Evolutionary conservation across 148 eudicot genomes (phyloP).

Genomic region (Polygonum aviculare): DNA sequence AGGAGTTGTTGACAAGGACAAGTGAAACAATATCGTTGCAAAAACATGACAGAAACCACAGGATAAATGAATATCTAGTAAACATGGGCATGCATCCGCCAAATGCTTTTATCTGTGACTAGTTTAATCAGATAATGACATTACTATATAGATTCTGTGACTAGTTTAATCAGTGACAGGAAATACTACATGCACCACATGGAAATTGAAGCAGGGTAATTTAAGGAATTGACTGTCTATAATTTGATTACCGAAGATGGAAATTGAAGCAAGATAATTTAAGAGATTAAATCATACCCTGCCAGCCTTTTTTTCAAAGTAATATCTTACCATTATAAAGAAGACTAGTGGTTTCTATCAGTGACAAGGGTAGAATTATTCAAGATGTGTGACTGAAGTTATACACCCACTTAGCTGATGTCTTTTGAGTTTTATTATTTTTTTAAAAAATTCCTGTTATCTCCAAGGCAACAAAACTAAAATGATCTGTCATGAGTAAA

Average conservation of each 20-base stretch:
- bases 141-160: background rate
- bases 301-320: background rate
- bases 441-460: background rate
- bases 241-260: background rate
- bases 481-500: constrained; percentile 2
- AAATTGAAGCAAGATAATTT: background rate
- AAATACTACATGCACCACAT: background rate
- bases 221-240: background rate
- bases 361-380: background rate
- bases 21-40: background rate
- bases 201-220: background rate
- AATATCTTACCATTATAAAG: background rate
- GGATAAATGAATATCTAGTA: background rate
- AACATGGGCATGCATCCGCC: background rate
- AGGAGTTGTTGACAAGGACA: background rate
- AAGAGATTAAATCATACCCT: background rate
- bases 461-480: background rate
- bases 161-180: background rate
- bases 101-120: background rate
- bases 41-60: background rate
- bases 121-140: background rate
- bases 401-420: background rate
- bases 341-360: background rate
- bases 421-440: background rate
- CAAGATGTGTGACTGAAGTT: background rate